A percentile compares a stretch with the other conserved stretches of the same genome.
phyloP scores from a whole-genome alignment of 2,329 filamentous ascomycete species.

The Fusarium scirpi region DNA sequence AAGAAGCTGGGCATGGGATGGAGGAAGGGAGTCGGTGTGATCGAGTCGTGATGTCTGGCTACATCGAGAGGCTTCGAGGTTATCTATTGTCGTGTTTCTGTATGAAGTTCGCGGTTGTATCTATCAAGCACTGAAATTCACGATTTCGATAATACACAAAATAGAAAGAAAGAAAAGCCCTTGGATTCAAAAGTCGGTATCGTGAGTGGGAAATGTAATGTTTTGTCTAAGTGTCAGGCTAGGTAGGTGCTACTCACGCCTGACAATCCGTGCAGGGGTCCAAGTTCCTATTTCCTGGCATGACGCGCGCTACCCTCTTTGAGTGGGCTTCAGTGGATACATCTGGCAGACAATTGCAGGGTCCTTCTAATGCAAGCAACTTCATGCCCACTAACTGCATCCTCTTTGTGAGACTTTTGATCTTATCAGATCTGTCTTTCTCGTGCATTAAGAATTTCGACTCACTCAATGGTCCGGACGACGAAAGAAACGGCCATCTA shows the following conservation, averaged over 20 bases:
- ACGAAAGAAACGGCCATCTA: not conserved
- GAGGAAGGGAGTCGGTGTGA: conserved; percentile 25
- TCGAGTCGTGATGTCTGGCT: conserved; percentile 27
- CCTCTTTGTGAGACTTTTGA: not conserved
- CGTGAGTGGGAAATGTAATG: conserved; percentile 5
- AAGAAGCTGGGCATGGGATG: conserved; percentile 72
- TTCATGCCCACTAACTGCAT: not conserved
- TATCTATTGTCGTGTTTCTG: conserved; percentile 2
- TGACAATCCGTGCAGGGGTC: conserved; percentile 35
- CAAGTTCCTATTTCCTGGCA: conserved; percentile 22
- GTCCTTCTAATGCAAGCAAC: conserved; percentile 4
- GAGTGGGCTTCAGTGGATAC: conserved; percentile 25
- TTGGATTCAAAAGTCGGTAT: conserved; percentile 23
- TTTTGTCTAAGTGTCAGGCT: conserved; percentile 26
- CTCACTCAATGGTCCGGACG: not conserved
- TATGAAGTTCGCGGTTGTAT: not conserved
- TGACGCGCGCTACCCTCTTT: conserved; percentile 28
- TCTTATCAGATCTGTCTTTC: not conserved
- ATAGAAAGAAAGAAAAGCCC: not conserved
- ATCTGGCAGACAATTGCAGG: conserved; percentile 11
- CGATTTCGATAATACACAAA: not conserved
- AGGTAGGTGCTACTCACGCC: conserved; percentile 24
- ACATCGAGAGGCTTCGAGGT: conserved; percentile 32
- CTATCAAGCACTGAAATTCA: not conserved
- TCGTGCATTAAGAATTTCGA: not conserved